Conservation (phyloP, 1,284 basidiomycete species). For the Rhodotorula sp. region DNA sequence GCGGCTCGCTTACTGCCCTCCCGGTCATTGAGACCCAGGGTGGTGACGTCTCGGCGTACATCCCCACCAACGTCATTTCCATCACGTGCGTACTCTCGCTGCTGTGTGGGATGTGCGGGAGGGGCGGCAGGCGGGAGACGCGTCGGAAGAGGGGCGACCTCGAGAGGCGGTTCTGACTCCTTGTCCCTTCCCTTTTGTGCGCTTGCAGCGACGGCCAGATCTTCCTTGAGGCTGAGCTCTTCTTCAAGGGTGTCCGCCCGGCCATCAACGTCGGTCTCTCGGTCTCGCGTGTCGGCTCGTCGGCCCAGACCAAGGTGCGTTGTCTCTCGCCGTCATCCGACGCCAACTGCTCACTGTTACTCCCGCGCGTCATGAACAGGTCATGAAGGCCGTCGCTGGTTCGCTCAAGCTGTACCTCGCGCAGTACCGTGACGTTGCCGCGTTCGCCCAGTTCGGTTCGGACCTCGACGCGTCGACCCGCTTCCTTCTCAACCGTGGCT, state of each 20-base stretch:
- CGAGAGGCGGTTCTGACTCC: too few relatives aligned
- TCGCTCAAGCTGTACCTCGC: constrained; percentile 99
- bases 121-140: too few relatives aligned
- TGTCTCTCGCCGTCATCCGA: neutral
- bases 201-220: constrained; percentile 77
- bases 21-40: constrained; percentile 99
- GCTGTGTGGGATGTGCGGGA: neutral
- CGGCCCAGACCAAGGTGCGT: constrained; percentile 86
- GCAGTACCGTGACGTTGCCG: constrained; percentile 99
- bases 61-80: constrained; percentile 81
- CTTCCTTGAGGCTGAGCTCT: constrained; percentile 92
- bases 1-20: constrained; percentile 95
- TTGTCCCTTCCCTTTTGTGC: neutral
- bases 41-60: constrained; percentile 99
- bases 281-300: constrained; percentile 98
- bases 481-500: constrained; percentile 96
- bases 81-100: constrained; percentile 63
- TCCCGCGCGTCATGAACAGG: constrained; percentile 62
- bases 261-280: constrained; percentile 99
- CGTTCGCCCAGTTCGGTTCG: constrained; percentile 99
- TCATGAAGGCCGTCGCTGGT: constrained; percentile 99
- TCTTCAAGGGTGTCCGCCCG: constrained; percentile 49
- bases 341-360: constrained; percentile 12
- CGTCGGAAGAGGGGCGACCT: neutral
- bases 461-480: constrained; percentile 98